phyloP scores from a whole-genome alignment of 257 asterid genomes.

The Lavandula angustifolia region DNA sequence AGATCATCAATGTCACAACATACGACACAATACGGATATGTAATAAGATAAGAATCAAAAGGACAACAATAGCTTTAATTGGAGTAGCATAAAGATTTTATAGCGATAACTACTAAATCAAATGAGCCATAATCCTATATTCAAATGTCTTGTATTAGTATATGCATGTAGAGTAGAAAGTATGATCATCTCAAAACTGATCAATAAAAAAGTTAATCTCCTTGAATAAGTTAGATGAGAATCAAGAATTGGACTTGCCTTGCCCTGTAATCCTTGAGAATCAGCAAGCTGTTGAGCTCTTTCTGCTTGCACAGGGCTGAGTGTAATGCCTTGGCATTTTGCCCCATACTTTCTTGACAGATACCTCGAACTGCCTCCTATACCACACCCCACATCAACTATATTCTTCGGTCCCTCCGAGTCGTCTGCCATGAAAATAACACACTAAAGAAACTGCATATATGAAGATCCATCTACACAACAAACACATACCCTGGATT shows the following conservation, averaged over 20 bases:
- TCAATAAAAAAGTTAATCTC: too few relatives aligned
- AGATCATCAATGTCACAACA: too few relatives aligned
- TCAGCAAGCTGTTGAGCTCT: slow-evolving; percentile 87
- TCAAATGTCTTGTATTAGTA: background rate
- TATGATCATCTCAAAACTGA: background rate
- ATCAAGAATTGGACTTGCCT: slow-evolving; percentile 40
- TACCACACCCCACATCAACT: slow-evolving; percentile 99
- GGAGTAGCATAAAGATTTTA: background rate
- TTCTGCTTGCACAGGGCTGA: slow-evolving; percentile 96
- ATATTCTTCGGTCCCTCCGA: slow-evolving; percentile 55
- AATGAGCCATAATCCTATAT: slow-evolving; percentile 12
- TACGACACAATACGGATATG: too few relatives aligned
- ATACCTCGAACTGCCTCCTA: slow-evolving; percentile 94
- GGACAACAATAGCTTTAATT: background rate
- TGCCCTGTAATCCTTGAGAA: slow-evolving; percentile 68
- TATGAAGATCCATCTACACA: background rate
- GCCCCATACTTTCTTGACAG: slow-evolving; percentile 77
- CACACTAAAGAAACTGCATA: background rate
- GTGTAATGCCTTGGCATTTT: slow-evolving; percentile 70
- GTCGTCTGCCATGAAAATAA: slow-evolving; percentile 46
- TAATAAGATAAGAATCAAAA: too few relatives aligned
- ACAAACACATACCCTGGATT: too few relatives aligned
- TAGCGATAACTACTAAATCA: background rate
- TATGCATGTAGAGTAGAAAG: background rate
- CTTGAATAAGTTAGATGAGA: background rate